Evolutionary conservation across 805 yeast genomes (phyloP), one percentile per base, ranked within the genome.

Genomic region (Hanseniaspora clermontiae): DNA sequence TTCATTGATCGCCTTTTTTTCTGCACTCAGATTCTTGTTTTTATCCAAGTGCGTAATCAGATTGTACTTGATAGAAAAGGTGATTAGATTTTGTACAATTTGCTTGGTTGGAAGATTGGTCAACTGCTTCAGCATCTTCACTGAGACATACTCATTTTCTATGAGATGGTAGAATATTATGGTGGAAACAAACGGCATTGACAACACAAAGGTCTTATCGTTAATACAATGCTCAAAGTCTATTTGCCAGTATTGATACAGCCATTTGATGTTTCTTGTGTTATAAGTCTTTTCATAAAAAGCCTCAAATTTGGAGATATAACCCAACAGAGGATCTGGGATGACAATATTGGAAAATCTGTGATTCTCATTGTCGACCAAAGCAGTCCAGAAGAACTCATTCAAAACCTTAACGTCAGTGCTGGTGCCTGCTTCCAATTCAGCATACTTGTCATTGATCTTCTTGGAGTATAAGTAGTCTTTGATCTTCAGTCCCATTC

Each of bases 401-500:
- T 88, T 83, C 43, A 84, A 68, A 1, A 83, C 74, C 19, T 78
- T 75, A 2, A 78, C 74, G 5, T 76, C 77, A 59, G 80, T 68
- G 27, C 74, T 77, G 63, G 62, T 43, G 61, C 65, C 19, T 36
- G 58, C 50, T 48, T 54, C 51, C 57, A 58, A 36, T 43, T 57
- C 43, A 32, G 68, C 65, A 65, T 77, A 80, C 39, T 71, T 76
- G 12, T 63, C 53, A 45, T 77, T 70, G 32, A 74, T 62, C 31
- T 78, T 84, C 47, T 69, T 71, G 0, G 89, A 83, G 0, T 75
- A 61, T 58, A 78, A 78, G 48, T 88, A 81, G 64, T 90, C 97
- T 63, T 83, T 78, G 60, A 87, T 80, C 96, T 90, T 90, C 45
- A 87, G 88, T 64, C 87, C 89, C 36, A 90, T 73, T 61, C 84